Base-by-base conservation (phyloP, 768 basidiomycete genomes). In the Hericium rajendrae region DNA sequence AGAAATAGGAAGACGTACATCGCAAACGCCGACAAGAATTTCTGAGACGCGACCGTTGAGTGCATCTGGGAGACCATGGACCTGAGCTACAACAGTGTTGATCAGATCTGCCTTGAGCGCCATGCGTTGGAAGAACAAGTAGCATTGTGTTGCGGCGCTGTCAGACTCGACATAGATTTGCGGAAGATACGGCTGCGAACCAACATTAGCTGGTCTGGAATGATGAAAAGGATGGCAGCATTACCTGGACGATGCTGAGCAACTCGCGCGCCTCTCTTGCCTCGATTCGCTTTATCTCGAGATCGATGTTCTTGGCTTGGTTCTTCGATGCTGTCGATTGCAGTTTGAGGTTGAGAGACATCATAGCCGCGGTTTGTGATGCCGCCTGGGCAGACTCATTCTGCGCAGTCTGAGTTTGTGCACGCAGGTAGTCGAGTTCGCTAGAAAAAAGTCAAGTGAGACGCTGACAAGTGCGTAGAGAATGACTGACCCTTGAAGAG, bases 331-430 rank as follows among this genome's bases (percentile, higher is more conserved):
- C 93, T 2, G 92, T 81, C 0, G 90, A 90, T 69, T 98, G 95
- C 5, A 99, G 78, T 69, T 91, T 97, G 69, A 97, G 79, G 69
- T 97, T 98, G 54, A 97, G 76, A 49, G 93, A 92, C 79, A 98
- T 85, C 77, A 97, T 86, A 2, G 90, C 88, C 2, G 94, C 94
- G 0, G 91, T 88, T 65, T 97, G 94, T 1, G 86, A 89, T 13
- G 83, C 86, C 15, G 91, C 88, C 0, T 84, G 82, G 1, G 88
- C 86, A 2, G 89, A 89, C 67, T 94, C 90, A 26, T 80, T 78
- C 63, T 91, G 88, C 1, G 88, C 90, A 0, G 84, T 86, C 65
- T 91, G 88, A 3, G 92, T 92, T 67, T 94, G 86, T 13, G 85
- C 74, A 37, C 93, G 88, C 4, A 98, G 78, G 16, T 72, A 71